These are phyloP conservation scores for Trichophyton mentagrophytes DNA, from an alignment of 2,329 filamentous ascomycete species.

Conservation along the genomic window DNA sequence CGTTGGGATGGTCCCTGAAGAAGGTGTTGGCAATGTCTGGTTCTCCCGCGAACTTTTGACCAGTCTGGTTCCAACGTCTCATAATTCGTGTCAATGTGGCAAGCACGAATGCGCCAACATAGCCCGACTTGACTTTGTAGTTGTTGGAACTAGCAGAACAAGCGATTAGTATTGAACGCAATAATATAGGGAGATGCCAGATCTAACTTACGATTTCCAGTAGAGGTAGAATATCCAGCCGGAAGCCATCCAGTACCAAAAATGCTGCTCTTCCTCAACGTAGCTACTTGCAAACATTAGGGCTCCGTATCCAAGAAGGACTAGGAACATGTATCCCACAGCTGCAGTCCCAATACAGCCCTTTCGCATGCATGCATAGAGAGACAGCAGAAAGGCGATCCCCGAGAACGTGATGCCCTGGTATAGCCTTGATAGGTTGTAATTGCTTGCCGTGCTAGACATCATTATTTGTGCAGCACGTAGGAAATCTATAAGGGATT, in stretches of 20 bases:
- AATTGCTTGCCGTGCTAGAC: slow-evolving; percentile 86
- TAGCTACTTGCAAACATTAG: slow-evolving; percentile 99
- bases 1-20: slow-evolving; percentile 47
- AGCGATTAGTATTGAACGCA: background rate
- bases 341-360: background rate
- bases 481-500: slow-evolving; percentile 44
- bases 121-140: slow-evolving; percentile 7
- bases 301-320: slow-evolving; percentile 53
- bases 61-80: slow-evolving; percentile 88
- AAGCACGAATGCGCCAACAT: slow-evolving; percentile 31
- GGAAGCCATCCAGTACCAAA: slow-evolving; percentile 80
- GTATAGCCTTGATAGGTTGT: slow-evolving; percentile 49
- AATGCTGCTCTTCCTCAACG: slow-evolving; percentile 95
- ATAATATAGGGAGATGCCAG: background rate
- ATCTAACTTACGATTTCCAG: slow-evolving; percentile 20
- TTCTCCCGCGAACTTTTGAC: slow-evolving; percentile 87
- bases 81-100: slow-evolving; percentile 53
- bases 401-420: slow-evolving; percentile 26
- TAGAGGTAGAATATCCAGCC: slow-evolving; percentile 39
- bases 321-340: slow-evolving; percentile 20
- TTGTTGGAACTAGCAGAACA: background rate
- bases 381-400: slow-evolving; percentile 32
- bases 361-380: slow-evolving; percentile 18
- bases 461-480: slow-evolving; percentile 62
- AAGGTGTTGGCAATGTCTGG: slow-evolving; percentile 70